phyloP scores from a whole-genome alignment of 129 eudicot species.

The Centaurea solstitialis region DNA sequence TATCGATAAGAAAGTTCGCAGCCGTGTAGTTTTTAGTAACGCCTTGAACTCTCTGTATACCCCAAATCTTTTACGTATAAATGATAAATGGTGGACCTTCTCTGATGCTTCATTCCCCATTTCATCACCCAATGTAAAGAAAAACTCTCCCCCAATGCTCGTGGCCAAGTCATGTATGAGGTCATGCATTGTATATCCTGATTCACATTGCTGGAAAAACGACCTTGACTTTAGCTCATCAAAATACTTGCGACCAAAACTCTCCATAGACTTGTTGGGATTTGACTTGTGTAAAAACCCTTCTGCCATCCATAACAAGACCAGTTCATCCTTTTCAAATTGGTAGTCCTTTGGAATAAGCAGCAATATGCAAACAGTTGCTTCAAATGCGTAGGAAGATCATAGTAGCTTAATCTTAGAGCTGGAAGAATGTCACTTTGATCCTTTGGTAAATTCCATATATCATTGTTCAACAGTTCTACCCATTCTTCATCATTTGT shows the following conservation, averaged over 20 bases:
- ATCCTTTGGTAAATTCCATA: conserved; percentile 7
- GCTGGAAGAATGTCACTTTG: conserved; percentile 19
- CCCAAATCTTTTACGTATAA: conserved; percentile 19
- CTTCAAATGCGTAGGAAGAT: background rate
- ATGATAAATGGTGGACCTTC: conserved; percentile 38
- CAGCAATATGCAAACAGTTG: background rate
- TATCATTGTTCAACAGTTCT: background rate
- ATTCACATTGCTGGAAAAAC: conserved; percentile 10
- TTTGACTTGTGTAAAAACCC: background rate
- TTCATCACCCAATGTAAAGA: background rate
- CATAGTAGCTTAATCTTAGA: background rate
- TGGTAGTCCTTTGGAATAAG: background rate
- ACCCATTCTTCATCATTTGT: background rate
- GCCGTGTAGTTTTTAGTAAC: background rate
- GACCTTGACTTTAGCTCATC: background rate
- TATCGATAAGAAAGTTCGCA: conserved; percentile 41
- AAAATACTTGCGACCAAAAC: background rate
- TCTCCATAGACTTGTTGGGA: background rate
- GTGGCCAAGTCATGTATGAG: conserved; percentile 27
- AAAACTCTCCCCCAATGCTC: background rate
- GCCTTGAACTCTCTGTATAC: conserved; percentile 18
- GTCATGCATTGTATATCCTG: conserved; percentile 25
- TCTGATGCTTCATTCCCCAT: background rate
- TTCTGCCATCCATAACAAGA: background rate
- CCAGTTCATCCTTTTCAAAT: background rate